These are phyloP conservation scores for Aureobasidium sp. DNA, from an alignment of 2,329 filamentous ascomycete genomes.

Conservation along the genomic window DNA sequence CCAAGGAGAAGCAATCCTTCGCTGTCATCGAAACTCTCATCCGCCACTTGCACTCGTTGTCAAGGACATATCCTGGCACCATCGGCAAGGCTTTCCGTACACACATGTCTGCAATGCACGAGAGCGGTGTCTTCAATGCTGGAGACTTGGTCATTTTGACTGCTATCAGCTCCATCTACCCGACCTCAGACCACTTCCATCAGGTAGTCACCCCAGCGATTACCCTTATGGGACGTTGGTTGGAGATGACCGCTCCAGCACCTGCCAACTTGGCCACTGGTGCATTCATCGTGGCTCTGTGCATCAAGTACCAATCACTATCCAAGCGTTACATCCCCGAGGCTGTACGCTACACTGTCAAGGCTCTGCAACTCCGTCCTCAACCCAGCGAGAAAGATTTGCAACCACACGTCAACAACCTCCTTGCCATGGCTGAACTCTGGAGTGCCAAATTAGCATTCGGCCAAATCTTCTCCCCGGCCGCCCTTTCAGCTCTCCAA, in stretches of 20 bases:
- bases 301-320: conserved; percentile 71
- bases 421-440: conserved; percentile 59
- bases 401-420: conserved; percentile 53
- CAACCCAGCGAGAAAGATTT: conserved; percentile 37
- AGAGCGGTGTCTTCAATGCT: conserved; percentile 44
- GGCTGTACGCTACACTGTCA: conserved; percentile 70
- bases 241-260: conserved; percentile 66
- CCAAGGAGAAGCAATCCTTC: conserved; percentile 46
- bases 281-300: conserved; percentile 69
- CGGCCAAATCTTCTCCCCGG: conserved; percentile 66
- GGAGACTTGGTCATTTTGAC: conserved; percentile 80
- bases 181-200: conserved; percentile 96
- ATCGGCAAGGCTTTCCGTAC: conserved; percentile 69
- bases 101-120: conserved; percentile 53
- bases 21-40: conserved; percentile 67
- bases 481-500: conserved; percentile 27
- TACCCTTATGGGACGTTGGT: conserved; percentile 72
- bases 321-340: conserved; percentile 88
- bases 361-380: conserved; percentile 50
- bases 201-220: conserved; percentile 86
- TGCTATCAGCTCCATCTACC: conserved; percentile 76
- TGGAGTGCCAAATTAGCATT: conserved; percentile 71
- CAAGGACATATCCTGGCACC: conserved; percentile 72
- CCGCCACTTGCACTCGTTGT: conserved; percentile 86
- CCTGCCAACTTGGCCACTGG: conserved; percentile 64